Evolutionary conservation across 78 protist genomes (phyloP).

Genomic region (Dictyostelium citrinum): DNA sequence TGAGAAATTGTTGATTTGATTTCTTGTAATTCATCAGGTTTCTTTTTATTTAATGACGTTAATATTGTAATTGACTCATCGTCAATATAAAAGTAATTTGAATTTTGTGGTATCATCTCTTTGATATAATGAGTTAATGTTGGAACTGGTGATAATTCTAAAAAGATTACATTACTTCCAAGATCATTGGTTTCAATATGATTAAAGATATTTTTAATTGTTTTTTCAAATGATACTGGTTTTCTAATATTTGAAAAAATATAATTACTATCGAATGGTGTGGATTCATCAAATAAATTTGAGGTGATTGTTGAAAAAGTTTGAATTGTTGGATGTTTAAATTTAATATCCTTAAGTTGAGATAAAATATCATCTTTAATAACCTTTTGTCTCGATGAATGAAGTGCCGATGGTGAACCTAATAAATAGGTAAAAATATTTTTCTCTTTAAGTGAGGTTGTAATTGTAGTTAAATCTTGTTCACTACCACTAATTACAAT

Average conservation of each 20-base stretch:
- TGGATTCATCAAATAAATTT: background rate
- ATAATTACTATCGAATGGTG: background rate
- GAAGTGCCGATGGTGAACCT: constrained; percentile 29
- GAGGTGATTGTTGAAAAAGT: background rate
- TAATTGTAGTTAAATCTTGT: background rate
- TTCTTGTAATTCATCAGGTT: no score
- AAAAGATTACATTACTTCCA: background rate
- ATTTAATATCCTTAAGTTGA: background rate
- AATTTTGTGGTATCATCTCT: background rate
- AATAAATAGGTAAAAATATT: background rate
- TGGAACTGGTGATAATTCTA: constrained; percentile 30
- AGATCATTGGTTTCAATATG: background rate
- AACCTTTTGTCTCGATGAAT: constrained; percentile 40
- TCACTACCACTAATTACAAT: constrained; percentile 62
- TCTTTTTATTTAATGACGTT: background rate
- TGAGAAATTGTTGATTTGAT: background rate
- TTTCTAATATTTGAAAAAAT: constrained; percentile 9
- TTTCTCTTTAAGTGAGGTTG: background rate
- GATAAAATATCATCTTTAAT: background rate
- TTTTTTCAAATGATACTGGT: constrained; percentile 16
- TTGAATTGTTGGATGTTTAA: background rate
- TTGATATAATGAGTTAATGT: constrained; percentile 3
- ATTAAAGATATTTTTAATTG: background rate
- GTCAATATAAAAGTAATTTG: background rate
- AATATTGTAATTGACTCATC: background rate